These are phyloP conservation scores for Pseudogymnoascus pannorum DNA, from an alignment of 2,329 filamentous ascomycete species.

Conservation along the genomic window DNA sequence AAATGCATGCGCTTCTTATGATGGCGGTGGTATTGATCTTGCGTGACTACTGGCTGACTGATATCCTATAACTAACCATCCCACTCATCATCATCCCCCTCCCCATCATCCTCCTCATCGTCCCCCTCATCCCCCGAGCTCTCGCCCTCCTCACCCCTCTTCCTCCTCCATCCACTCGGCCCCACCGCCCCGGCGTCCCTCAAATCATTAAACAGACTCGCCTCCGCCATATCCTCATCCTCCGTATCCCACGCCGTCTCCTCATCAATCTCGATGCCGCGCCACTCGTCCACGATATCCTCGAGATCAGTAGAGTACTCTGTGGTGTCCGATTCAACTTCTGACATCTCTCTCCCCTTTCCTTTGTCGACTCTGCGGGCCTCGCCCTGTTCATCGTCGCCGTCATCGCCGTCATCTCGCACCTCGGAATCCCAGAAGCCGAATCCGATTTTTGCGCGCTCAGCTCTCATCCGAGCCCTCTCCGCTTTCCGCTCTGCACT, in stretches of 20 bases:
- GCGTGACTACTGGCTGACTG: background rate
- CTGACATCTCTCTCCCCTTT: background rate
- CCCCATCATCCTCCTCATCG: background rate
- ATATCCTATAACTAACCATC: background rate
- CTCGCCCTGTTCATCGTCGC: background rate
- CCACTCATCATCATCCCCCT: background rate
- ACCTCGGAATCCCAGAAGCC: background rate
- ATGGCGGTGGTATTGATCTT: background rate
- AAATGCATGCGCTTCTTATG: background rate
- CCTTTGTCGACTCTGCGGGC: background rate
- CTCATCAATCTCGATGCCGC: background rate
- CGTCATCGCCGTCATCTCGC: background rate
- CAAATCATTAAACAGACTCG: background rate
- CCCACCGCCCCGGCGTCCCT: background rate
- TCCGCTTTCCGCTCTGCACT: background rate
- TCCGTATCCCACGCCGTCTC: background rate
- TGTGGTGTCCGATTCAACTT: background rate
- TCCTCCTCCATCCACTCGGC: background rate
- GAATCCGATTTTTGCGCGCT: background rate
- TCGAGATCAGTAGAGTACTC: background rate
- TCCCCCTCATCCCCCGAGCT: background rate
- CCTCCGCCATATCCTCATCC: constrained; percentile 5
- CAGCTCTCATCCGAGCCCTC: background rate
- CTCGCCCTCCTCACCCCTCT: background rate
- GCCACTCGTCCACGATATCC: background rate